Evolutionary conservation across 257 asterid genomes (phyloP).

Genomic region (Leonotis leonurus): DNA sequence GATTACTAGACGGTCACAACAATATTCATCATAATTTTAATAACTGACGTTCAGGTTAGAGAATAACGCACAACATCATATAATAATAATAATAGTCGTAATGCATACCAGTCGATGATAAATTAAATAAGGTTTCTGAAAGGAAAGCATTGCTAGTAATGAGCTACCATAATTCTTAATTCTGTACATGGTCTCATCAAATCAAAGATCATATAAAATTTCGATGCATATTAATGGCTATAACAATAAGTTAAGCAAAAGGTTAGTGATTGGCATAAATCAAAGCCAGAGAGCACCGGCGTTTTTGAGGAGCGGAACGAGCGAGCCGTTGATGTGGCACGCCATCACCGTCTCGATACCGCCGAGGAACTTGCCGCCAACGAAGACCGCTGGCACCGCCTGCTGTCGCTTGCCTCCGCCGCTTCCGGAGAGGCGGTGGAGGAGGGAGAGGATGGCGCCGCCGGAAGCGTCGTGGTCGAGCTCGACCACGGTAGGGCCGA

Average conservation of each 20-base stretch:
- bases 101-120: too few relatives aligned
- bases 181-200: background rate
- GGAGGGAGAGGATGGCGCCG: conserved; percentile 42
- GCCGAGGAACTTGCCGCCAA: conserved; percentile 79
- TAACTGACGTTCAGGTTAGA: too few relatives aligned
- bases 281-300: conserved; percentile 93
- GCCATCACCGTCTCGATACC: conserved; percentile 77
- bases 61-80: too few relatives aligned
- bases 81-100: too few relatives aligned
- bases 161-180: background rate
- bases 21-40: too few relatives aligned
- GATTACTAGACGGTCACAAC: too few relatives aligned
- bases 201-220: background rate
- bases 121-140: too few relatives aligned
- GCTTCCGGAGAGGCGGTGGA: conserved; percentile 33
- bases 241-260: background rate
- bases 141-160: background rate
- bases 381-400: conserved; percentile 66
- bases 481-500: conserved; percentile 73
- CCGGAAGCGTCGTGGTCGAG: conserved; percentile 63
- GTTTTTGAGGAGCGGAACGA: conserved; percentile 73
- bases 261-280: background rate
- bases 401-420: conserved; percentile 26
- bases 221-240: background rate
- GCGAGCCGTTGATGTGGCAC: conserved; percentile 74